Percentiles rank a stretch among this genome's conserved stretches.
Conservation (phyloP, 768 basidiomycete genomes). For the Coprinellus micaceus region DNA sequence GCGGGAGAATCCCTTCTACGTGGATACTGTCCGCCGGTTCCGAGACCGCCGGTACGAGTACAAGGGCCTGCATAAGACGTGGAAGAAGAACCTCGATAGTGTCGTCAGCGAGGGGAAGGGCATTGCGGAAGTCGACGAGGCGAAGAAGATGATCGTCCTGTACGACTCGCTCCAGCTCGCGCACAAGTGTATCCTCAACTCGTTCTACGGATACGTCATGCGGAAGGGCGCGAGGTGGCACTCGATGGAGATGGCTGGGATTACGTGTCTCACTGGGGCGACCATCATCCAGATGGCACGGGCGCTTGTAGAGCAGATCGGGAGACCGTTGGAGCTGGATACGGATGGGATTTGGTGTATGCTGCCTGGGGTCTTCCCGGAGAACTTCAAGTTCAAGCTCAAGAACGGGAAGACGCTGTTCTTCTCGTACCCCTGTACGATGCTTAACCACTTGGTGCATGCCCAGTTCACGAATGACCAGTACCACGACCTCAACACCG, state of each 20-base stretch:
- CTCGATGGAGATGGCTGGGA: slow-evolving; percentile 99
- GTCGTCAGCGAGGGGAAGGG: slow-evolving; percentile 63
- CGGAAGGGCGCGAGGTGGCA: slow-evolving; percentile 99
- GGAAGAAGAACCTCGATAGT: slow-evolving; percentile 96
- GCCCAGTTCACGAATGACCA: slow-evolving; percentile 96
- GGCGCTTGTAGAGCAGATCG: slow-evolving; percentile 94
- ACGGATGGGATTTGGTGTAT: slow-evolving; percentile 99
- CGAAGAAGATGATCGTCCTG: slow-evolving; percentile 97
- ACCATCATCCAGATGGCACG: slow-evolving; percentile 99
- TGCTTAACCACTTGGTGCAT: slow-evolving; percentile 98
- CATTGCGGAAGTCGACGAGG: slow-evolving; percentile 88
- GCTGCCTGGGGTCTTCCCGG: slow-evolving; percentile 96
- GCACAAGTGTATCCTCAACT: slow-evolving; percentile 99
- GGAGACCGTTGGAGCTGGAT: slow-evolving; percentile 93
- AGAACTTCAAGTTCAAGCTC: slow-evolving; percentile 95
- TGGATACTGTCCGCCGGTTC: slow-evolving; percentile 96
- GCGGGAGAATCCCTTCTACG: slow-evolving; percentile 97
- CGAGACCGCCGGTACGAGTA: slow-evolving; percentile 98
- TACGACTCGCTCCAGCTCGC: slow-evolving; percentile 98
- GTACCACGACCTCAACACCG: slow-evolving; percentile 88
- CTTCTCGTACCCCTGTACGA: slow-evolving; percentile 97
- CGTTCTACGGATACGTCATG: slow-evolving; percentile 99
- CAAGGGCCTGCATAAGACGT: slow-evolving; percentile 96
- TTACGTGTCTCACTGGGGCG: slow-evolving; percentile 96
- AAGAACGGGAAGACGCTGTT: slow-evolving; percentile 79